Evolutionary conservation across 2,329 filamentous ascomycete species (phyloP).

Genomic region (Geosmithia putterillii): DNA sequence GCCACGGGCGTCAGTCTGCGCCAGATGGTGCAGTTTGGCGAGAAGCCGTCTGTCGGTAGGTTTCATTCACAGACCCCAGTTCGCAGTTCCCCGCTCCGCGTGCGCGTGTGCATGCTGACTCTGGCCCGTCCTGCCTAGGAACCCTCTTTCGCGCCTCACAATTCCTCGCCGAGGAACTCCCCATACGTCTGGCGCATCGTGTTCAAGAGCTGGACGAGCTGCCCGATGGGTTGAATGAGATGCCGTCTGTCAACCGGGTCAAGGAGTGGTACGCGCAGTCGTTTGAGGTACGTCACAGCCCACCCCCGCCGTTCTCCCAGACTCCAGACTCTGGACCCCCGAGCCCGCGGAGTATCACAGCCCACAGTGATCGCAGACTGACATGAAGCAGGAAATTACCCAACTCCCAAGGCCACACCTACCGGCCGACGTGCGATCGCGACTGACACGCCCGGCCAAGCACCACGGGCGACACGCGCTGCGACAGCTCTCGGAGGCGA

Average conservation of each 20-base stretch:
- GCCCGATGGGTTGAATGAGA: slow-evolving; percentile 91
- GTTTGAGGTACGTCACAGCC: slow-evolving; percentile 63
- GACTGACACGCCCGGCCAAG: slow-evolving; percentile 59
- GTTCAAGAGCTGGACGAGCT: slow-evolving; percentile 88
- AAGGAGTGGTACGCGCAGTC: slow-evolving; percentile 99
- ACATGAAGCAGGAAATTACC: slow-evolving; percentile 71
- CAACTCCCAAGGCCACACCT: slow-evolving; percentile 68
- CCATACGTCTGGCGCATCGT: slow-evolving; percentile 89
- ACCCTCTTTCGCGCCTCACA: slow-evolving; percentile 96
- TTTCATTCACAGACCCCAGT: slow-evolving; percentile 4
- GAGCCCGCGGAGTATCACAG: no score
- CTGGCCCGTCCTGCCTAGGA: slow-evolving; percentile 37
- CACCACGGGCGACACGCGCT: slow-evolving; percentile 43
- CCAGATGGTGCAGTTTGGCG: slow-evolving; percentile 98
- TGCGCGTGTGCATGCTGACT: not conserved
- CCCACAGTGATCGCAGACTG: slow-evolving; percentile 1
- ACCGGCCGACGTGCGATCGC: slow-evolving; percentile 61
- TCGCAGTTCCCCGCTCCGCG: no score
- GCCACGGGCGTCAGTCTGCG: slow-evolving; percentile 91
- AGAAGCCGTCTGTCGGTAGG: slow-evolving; percentile 79
- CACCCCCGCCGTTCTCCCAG: slow-evolving; percentile 1
- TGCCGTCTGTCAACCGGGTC: slow-evolving; percentile 92
- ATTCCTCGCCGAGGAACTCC: slow-evolving; percentile 95
- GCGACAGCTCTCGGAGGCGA: slow-evolving; percentile 63
- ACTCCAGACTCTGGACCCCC: not conserved